Evolutionary conservation across 2,329 filamentous ascomycete genomes (phyloP).

Genomic region (Tolypocladium ovalisporum): DNA sequence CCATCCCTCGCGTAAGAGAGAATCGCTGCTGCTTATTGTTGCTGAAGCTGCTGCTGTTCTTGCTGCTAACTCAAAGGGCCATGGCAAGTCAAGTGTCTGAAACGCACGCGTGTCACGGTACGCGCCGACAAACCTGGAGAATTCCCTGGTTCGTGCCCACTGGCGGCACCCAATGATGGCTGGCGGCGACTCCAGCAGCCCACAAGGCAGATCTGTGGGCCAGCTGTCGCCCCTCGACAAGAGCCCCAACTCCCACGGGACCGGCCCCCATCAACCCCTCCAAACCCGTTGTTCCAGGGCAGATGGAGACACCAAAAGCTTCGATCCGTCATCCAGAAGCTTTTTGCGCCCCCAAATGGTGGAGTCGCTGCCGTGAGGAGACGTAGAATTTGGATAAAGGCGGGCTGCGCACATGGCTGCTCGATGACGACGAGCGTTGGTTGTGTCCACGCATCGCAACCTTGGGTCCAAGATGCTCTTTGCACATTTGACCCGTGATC

Average conservation of each 20-base stretch:
- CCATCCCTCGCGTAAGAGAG: not conserved
- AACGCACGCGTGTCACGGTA: slow-evolving; percentile 7
- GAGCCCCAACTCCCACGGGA: slow-evolving; percentile 6
- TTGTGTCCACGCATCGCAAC: not conserved
- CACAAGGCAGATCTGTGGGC: slow-evolving; percentile 14
- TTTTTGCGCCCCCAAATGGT: slow-evolving; percentile 10
- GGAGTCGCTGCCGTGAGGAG: slow-evolving; percentile 9
- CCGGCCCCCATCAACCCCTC: slow-evolving; percentile 6
- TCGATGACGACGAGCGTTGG: not conserved
- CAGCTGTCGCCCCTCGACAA: slow-evolving; percentile 5
- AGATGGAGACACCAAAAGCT: slow-evolving; percentile 10
- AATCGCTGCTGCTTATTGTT: not conserved
- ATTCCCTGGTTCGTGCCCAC: not conserved
- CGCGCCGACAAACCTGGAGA: slow-evolving; percentile 1
- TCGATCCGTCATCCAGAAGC: slow-evolving; percentile 12
- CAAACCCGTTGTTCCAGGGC: slow-evolving; percentile 5
- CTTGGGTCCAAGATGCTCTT: not conserved
- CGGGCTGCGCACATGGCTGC: not conserved
- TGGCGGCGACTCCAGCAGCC: slow-evolving; percentile 5
- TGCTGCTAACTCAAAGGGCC: not conserved
- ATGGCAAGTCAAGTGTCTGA: slow-evolving; percentile 1
- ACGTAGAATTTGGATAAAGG: slow-evolving; percentile 7
- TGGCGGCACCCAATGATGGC: slow-evolving; percentile 4
- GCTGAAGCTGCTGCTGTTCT: not conserved
- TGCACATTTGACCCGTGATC: not conserved